Evolutionary conservation across 345 rosid genomes (phyloP), one percentile per base, ranked within the genome.

Genomic region (Passiflora organensis): DNA sequence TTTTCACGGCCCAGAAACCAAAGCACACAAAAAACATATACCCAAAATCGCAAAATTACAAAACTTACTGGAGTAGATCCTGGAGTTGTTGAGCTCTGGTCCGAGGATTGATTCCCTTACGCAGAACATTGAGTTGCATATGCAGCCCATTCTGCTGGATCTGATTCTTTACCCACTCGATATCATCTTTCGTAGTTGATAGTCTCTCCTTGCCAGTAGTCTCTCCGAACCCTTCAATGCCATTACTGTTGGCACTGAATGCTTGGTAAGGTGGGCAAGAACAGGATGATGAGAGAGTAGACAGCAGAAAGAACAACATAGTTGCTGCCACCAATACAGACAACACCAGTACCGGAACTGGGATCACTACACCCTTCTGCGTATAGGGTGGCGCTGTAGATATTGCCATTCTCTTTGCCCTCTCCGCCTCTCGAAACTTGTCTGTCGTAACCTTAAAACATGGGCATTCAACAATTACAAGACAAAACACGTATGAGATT

Each of bases 71-170:
- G 36, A 49, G 55, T 32, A 89, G 97, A 87, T 87, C 97, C 41
- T 77, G 67, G 32, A 94, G 83, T 68, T 94, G 99, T 62, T 89
- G 95, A 68, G 77, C 91, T 39, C 99, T 72, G 21, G 99, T 82
- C 37, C 99, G 86, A 22, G 99, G 99, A 69, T 89, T 94, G 18
- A 94, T 94, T 51, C 96, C 99, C 61, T 94, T 94, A 3, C 99
- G 77, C 1, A 89, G 84, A 61, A 86, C 90, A 78, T 87, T 94
- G 16, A 83, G 81, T 59, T 77, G 87, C 99, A 94, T 89, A 59
- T 87, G 97, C 65, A 94, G 65, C 17, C 99, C 99, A 24, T 94
- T 89, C 23, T 46, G 69, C 53, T 72, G 78, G 80, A 94, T 89
- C 84, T 86, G 95, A 78, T 77, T 84, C 70, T 70, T 82, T 22